Base-by-base conservation (phyloP, 306 rosid genomes). In the Trifolium repens region DNA sequence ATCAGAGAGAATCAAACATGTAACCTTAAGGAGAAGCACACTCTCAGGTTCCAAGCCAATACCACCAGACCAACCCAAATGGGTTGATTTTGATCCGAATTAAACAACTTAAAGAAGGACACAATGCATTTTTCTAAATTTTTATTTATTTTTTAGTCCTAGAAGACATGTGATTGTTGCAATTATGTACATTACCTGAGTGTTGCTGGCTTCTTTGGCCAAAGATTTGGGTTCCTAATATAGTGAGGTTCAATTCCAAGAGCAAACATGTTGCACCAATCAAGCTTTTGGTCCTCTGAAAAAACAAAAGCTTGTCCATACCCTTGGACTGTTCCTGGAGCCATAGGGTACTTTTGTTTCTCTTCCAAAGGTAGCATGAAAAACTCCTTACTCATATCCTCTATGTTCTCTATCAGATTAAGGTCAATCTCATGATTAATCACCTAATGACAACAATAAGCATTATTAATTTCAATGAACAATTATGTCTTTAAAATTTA, bases 211-310 rank as follows among this genome's bases (percentile, higher is more conserved):
- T 67, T 89, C 34, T 81, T 85, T 75, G 99, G 98, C 99, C 99
- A 96, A 5, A 96, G 87, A 52, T 70, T 82, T 78, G 89, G 93
- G 81, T 75, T 84, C 77, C 98, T 88, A 54, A 85, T 49, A 49
- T 75, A 74, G 39, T 79, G 79, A 57, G 99, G 99, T 79, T 80
- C 80, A 82, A 96, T 69, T 74, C 92, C 99, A 76, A 96, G 92
- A 82, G 99, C 98, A 83, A 92, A 90, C 99, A 96, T 96, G 85
- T 96, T 92, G 81, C 97, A 92, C 98, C 99, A 96, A 42, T 96
- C 99, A 43, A 96, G 78, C 77, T 96, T 96, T 49, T 96, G 99
- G 74, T 92, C 92, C 88, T 96, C 97, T 59, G 99, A 96, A 85
- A 96, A 87, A 73, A 96, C 92, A 84, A 96, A 96, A 50, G 99